Evolutionary conservation across 129 eudicot species (phyloP), one percentile per base, ranked within the genome.

Genomic region (Chrysanthemum lavandulifolium): DNA sequence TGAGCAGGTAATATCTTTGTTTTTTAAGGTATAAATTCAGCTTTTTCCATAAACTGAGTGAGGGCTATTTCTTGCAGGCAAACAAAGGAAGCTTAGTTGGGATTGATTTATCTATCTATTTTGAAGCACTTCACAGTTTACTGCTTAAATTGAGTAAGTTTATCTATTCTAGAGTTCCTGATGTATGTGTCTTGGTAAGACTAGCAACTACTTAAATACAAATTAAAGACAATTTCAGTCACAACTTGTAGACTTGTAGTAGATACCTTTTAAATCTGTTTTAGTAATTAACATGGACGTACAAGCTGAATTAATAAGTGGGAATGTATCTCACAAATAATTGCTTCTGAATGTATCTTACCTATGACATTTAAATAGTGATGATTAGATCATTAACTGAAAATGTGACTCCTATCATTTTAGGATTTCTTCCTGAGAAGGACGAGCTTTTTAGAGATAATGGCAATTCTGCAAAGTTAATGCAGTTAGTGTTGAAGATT

Each of bases 61-160:
- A 78, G 51, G 64, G 54, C 27, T 80, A 15, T 56, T 29, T 82
- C 60, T 73, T 76, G 82, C 86, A 94, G 98, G 93, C 75, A 33
- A 80, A 67, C 57, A 75, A 76, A 70, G 85, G 68, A 62, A 61
- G 65, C 43, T 63, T 71, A 8, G 51, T 77, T 53, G 49, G 82
- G 45, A 55, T 84, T 67, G 89, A 88, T 71, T 78, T 90, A 59
- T 60, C 88, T 40, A 75, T 86, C 75, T 94, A 82, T 79, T 86
- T 94, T 61, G 88, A 87, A 86, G 98, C 98, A 71, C 83, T 94
- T 76, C 85, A 84, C 84, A 73, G 84, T 45, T 61, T 88, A 45
- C 73, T 94, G 76, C 82, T 88, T 68, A 82, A 75, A 73, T 79
- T 80, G 83, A 78, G 98, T 90, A 84, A 88, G 82, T 56, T 47